phyloP scores from a whole-genome alignment of 2,329 filamentous ascomycete genomes.

The Aspergillus tamarii region DNA sequence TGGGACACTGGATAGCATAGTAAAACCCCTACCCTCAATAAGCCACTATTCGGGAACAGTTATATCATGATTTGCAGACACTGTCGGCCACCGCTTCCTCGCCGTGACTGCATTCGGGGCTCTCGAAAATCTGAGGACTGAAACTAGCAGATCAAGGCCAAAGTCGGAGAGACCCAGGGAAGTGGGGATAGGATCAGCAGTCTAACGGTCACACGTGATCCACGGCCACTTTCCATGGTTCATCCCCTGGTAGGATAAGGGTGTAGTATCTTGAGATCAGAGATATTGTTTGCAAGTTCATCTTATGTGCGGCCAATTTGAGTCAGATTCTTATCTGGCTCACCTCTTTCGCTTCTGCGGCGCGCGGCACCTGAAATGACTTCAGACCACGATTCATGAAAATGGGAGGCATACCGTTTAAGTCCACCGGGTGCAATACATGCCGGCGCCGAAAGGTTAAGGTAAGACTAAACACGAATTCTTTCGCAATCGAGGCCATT shows the following conservation, averaged over 20 bases:
- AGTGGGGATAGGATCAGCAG: not conserved
- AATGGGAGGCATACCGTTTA: conserved; percentile 24
- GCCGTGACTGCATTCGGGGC: too few species aligned
- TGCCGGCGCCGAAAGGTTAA: conserved; percentile 25
- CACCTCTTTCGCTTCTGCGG: not conserved
- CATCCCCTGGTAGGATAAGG: not conserved
- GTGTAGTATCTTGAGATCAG: not conserved
- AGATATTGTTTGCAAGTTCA: not conserved
- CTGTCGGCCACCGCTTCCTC: too few species aligned
- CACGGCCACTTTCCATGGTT: not conserved
- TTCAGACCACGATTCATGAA: not conserved
- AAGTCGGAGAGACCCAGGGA: too few species aligned
- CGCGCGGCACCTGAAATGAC: not conserved
- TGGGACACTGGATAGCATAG: not conserved
- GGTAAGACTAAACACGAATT: conserved; percentile 8
- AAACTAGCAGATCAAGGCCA: too few species aligned
- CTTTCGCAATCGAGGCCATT: not conserved
- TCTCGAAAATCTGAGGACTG: too few species aligned
- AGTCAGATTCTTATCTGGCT: not conserved
- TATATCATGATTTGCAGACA: too few species aligned
- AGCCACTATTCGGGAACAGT: too few species aligned
- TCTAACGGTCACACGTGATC: not conserved
- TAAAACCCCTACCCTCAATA: too few species aligned
- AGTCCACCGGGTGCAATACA: conserved; percentile 26
- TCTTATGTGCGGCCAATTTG: not conserved